Evolutionary conservation across 177 flowering plant genomes (phyloP), one percentile per base, ranked within the genome.

Genomic region (Vitis hybrid): DNA sequence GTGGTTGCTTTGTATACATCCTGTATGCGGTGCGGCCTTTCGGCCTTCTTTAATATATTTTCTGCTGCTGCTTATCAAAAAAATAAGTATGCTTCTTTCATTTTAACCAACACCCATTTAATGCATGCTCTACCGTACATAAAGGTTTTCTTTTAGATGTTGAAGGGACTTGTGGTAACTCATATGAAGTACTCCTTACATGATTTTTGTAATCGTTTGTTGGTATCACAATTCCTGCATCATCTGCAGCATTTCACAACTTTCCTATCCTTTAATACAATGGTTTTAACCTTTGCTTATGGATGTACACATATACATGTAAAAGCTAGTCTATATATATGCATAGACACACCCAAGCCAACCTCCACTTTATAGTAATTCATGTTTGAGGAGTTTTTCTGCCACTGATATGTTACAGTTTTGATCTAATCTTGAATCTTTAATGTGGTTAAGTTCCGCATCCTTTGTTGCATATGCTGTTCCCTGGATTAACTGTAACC

Each of bases 361-460:
- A 5, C 20, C 62, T 59, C 2, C 9, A 59, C 13, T 59, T 59
- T 26, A 59, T 59, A 11, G 11, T 26, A 59, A 59, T 26, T 39
- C 31, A 26, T 15, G 20, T 59, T n/a, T 39, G n/a, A 26, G 0
- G 14, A 11, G 11, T 59, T 59, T 2, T 20, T 59, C 48, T 39
- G 48, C 7, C 48, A 39, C 48, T 39, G 9, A 39, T 39, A 39
- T 39, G 48, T 39, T 39, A 5, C 48, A 39, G 0, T 59, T 10
- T 10, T 50, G 45, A 34, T 61, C 56, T 13, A 54, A 54, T 20
- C 5, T n/a, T 65, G 16, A 61, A 48, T 63, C 39, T 65, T 65
- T 10, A 9, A 66, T 53, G 22, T 53, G 49, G 5, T 51, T 12
- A 34, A 13, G 26, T 60, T 49, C n/a, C 13, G 5, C 0, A 18